phyloP scores from a whole-genome alignment of 352 stramenopile genomes.

The Pythium aphanidermatum region DNA sequence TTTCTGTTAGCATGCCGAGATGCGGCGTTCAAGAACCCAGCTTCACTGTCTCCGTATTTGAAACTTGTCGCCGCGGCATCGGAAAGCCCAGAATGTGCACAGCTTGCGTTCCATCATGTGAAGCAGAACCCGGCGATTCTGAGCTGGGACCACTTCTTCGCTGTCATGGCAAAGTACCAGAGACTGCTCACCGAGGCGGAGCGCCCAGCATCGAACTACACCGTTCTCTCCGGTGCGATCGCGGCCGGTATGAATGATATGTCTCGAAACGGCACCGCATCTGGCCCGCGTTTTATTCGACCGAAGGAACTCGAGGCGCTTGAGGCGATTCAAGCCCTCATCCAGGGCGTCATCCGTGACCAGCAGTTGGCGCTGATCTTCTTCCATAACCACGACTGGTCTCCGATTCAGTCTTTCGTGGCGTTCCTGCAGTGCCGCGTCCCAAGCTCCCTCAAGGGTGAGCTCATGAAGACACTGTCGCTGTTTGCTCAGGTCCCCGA shows the following conservation, averaged over 20 bases:
- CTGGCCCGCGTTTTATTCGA: conserved; percentile 64
- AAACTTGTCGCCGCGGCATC: conserved; percentile 61
- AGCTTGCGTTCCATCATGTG: conserved; percentile 79
- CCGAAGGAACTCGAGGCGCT: conserved; percentile 79
- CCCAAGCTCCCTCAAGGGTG: conserved; percentile 75
- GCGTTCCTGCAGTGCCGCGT: conserved; percentile 80
- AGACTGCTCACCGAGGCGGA: conserved; percentile 68
- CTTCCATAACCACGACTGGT: conserved; percentile 85
- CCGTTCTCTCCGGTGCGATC: conserved; percentile 27
- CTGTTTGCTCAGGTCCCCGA: conserved; percentile 69
- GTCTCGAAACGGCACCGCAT: conserved; percentile 13
- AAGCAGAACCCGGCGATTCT: conserved; percentile 78
- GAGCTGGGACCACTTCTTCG: conserved; percentile 83
- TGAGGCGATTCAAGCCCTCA: conserved; percentile 72
- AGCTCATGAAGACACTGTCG: conserved; percentile 81
- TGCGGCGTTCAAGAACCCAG: conserved; percentile 68
- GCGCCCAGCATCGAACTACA: conserved; percentile 26
- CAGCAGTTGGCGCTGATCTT: conserved; percentile 73
- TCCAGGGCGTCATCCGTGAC: conserved; percentile 72
- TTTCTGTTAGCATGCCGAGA: conserved; percentile 69
- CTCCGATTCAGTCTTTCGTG: conserved; percentile 75
- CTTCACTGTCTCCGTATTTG: conserved; percentile 69
- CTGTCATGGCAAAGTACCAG: conserved; percentile 81
- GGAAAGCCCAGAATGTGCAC: conserved; percentile 59
- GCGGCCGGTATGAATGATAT: conserved; percentile 5